Percentiles rank a stretch among this genome's conserved stretches.
Evolutionary conservation across 2,329 filamentous ascomycete genomes (phyloP).

Genomic region (Ophiobolus disseminans): DNA sequence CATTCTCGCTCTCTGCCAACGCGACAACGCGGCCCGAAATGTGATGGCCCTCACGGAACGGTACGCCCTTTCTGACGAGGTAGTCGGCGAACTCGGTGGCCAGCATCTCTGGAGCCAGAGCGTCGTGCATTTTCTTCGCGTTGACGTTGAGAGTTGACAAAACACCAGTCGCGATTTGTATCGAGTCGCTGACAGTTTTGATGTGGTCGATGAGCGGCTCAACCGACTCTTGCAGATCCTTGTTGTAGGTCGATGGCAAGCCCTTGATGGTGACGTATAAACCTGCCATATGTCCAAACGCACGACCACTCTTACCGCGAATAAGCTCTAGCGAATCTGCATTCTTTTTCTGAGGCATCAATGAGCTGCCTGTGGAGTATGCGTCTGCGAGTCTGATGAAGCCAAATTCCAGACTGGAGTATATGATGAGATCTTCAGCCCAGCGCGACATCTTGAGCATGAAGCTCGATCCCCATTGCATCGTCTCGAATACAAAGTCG

Average conservation of each 20-base stretch:
- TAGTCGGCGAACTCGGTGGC: slow-evolving; percentile 74
- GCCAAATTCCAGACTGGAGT: slow-evolving; percentile 76
- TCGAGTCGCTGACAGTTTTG: slow-evolving; percentile 80
- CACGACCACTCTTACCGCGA: slow-evolving; percentile 77
- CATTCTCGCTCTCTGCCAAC: slow-evolving; percentile 70
- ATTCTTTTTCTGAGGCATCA: slow-evolving; percentile 90
- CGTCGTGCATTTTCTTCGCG: slow-evolving; percentile 78
- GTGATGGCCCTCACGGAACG: slow-evolving; percentile 82
- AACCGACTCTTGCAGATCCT: slow-evolving; percentile 87
- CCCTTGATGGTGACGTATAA: slow-evolving; percentile 79
- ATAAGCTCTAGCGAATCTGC: slow-evolving; percentile 76
- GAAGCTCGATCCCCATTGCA: slow-evolving; percentile 80
- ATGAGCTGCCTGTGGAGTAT: slow-evolving; percentile 76
- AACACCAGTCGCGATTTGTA: slow-evolving; percentile 83
- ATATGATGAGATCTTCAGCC: slow-evolving; percentile 87
- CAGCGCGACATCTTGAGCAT: slow-evolving; percentile 82
- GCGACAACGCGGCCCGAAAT: slow-evolving; percentile 76
- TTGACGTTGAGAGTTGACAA: slow-evolving; percentile 74
- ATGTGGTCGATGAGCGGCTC: slow-evolving; percentile 86
- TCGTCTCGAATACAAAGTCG: slow-evolving; percentile 81
- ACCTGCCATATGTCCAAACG: slow-evolving; percentile 82
- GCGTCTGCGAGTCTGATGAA: slow-evolving; percentile 79
- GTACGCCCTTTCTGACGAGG: slow-evolving; percentile 70
- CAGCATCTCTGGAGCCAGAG: slow-evolving; percentile 83
- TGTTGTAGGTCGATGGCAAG: slow-evolving; percentile 85